A percentile compares a stretch with the other conserved stretches of the same genome.
These are phyloP conservation scores for Aureobasidium vineae DNA, from an alignment of 2,329 filamentous ascomycete genomes.

Conservation along the genomic window DNA sequence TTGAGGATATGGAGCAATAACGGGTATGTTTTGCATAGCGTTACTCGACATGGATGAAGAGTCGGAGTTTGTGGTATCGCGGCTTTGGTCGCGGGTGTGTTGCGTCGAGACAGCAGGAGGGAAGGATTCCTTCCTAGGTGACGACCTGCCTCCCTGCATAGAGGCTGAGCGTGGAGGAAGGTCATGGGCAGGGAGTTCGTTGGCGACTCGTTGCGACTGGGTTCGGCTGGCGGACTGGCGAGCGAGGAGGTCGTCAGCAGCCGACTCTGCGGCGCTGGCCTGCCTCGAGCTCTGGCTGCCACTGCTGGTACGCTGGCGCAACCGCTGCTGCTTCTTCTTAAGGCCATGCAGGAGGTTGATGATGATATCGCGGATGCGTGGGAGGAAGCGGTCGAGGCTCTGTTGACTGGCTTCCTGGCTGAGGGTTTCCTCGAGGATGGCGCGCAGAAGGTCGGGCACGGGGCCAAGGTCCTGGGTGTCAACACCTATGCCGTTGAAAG, in stretches of 20 bases:
- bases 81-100: slow-evolving; percentile 32
- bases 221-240: slow-evolving; percentile 45
- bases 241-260: slow-evolving; percentile 44
- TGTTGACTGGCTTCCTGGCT: slow-evolving; percentile 94
- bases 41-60: slow-evolving; percentile 70
- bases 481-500: slow-evolving; percentile 95
- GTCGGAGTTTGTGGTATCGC: slow-evolving; percentile 48
- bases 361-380: slow-evolving; percentile 95
- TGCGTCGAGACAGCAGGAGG: slow-evolving; percentile 39
- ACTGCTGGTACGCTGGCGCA: slow-evolving; percentile 55
- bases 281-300: slow-evolving; percentile 38
- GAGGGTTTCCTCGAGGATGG: slow-evolving; percentile 90
- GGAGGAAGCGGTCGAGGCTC: slow-evolving; percentile 90
- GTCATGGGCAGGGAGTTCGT: slow-evolving; percentile 43
- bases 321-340: slow-evolving; percentile 93
- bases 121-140: slow-evolving; percentile 44
- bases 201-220: slow-evolving; percentile 43
- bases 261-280: slow-evolving; percentile 49
- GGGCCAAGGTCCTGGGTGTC: slow-evolving; percentile 93
- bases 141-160: slow-evolving; percentile 43
- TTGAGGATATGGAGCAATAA: slow-evolving; percentile 70
- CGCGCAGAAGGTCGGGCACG: slow-evolving; percentile 84
- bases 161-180: slow-evolving; percentile 51
- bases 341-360: slow-evolving; percentile 94
- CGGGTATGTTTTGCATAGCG: slow-evolving; percentile 72